A percentile compares a stretch with the other conserved stretches of the same genome.
Evolutionary conservation across 495 filamentous ascomycete genomes (phyloP).

Genomic region (Staphylotrichum longicolle): DNA sequence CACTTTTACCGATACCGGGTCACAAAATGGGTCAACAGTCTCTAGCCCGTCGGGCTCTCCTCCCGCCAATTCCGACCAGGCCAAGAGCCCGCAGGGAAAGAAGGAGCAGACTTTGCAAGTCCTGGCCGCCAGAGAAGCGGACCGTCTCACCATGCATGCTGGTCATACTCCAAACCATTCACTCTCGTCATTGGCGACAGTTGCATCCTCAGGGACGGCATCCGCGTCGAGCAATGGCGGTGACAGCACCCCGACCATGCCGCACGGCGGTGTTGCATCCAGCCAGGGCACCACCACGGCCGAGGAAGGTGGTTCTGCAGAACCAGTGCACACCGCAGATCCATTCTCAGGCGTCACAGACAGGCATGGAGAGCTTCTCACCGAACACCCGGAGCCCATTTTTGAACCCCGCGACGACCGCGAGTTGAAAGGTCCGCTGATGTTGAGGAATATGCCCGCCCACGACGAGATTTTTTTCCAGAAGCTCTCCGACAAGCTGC

Average conservation of each 20-base stretch:
- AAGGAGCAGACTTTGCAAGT: constrained; percentile 43
- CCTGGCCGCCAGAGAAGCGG: constrained; percentile 39
- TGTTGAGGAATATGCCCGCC: constrained; percentile 46
- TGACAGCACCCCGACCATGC: constrained; percentile 39
- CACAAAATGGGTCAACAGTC: constrained; percentile 25
- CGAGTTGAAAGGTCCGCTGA: constrained; percentile 44
- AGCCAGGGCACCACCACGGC: constrained; percentile 10
- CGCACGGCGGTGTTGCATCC: constrained; percentile 26
- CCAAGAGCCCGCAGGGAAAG: constrained; percentile 22
- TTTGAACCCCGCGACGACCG: constrained; percentile 36
- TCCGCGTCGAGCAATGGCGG: constrained; percentile 44
- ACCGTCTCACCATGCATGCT: constrained; percentile 49
- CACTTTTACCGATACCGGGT: constrained; percentile 40
- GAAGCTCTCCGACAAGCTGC: constrained; percentile 43
- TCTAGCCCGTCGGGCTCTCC: constrained; percentile 28
- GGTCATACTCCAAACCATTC: constrained; percentile 51
- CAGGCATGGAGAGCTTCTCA: constrained; percentile 14
- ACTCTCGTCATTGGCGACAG: constrained; percentile 42
- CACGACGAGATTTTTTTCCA: constrained; percentile 49
- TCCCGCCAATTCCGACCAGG: constrained; percentile 16
- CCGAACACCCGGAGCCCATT: constrained; percentile 29
- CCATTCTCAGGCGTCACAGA: neutral
- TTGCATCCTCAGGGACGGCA: constrained; percentile 33
- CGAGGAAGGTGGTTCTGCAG: constrained; percentile 12
- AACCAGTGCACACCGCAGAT: neutral